Percentiles rank a stretch among this genome's conserved stretches.
Evolutionary conservation across 2,329 filamentous ascomycete genomes (phyloP).

Genomic region (Apiospora pterosperma): DNA sequence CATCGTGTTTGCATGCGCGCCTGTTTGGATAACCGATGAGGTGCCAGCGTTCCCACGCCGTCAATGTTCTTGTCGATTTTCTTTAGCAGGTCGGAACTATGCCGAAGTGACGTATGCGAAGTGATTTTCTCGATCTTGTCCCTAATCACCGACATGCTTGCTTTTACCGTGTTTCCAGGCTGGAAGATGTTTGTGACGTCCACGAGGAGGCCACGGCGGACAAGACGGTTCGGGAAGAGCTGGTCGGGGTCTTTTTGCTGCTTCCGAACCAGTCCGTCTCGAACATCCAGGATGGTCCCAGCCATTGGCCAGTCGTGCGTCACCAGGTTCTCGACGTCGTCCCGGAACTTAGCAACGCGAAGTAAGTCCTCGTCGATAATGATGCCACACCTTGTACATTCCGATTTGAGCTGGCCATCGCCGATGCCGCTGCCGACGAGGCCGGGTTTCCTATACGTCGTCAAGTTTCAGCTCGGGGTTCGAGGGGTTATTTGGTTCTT

Average conservation of each 20-base stretch:
- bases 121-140: slow-evolving; percentile 41
- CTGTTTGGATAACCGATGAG: slow-evolving; percentile 13
- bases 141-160: slow-evolving; percentile 38
- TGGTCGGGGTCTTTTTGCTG: slow-evolving; percentile 21
- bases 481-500: not conserved
- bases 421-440: slow-evolving; percentile 52
- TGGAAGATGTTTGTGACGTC: slow-evolving; percentile 5
- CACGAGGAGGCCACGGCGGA: slow-evolving; percentile 5
- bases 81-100: slow-evolving; percentile 23
- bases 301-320: slow-evolving; percentile 51
- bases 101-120: slow-evolving; percentile 21
- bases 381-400: slow-evolving; percentile 47
- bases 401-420: slow-evolving; percentile 45
- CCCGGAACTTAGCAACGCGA: slow-evolving; percentile 53
- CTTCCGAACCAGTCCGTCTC: slow-evolving; percentile 43
- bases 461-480: not conserved
- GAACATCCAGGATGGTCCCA: slow-evolving; percentile 57
- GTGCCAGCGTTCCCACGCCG: slow-evolving; percentile 11
- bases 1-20: slow-evolving; percentile 47
- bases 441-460: slow-evolving; percentile 19
- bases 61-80: slow-evolving; percentile 29
- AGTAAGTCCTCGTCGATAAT: slow-evolving; percentile 54
- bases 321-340: slow-evolving; percentile 47
- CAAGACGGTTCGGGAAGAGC: slow-evolving; percentile 52
- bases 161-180: not conserved